phyloP scores from a whole-genome alignment of 805 yeast genomes.

The Metschnikowia bowlesiae region DNA sequence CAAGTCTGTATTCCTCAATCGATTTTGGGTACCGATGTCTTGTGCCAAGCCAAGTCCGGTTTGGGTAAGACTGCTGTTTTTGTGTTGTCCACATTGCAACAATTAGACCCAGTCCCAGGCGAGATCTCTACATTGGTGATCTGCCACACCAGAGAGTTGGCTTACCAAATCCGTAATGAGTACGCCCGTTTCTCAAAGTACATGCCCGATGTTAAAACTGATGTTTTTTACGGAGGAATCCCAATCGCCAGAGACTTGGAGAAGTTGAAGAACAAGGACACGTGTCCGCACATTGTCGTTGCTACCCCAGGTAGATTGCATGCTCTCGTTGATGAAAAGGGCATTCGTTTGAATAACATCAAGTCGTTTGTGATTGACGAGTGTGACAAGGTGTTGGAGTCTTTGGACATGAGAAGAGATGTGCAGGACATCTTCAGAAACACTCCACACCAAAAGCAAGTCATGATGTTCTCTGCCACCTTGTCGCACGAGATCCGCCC shows the following conservation, averaged over 20 bases:
- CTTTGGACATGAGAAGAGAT: slow-evolving; percentile 92
- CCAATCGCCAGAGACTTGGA: slow-evolving; percentile 82
- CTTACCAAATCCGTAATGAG: slow-evolving; percentile 96
- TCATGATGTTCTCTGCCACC: slow-evolving; percentile 99
- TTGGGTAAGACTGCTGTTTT: slow-evolving; percentile 98
- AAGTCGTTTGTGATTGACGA: slow-evolving; percentile 96
- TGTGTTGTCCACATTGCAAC: slow-evolving; percentile 92
- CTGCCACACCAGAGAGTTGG: slow-evolving; percentile 98
- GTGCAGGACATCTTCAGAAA: slow-evolving; percentile 97
- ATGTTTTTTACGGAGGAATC: slow-evolving; percentile 96
- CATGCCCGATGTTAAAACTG: slow-evolving; percentile 96
- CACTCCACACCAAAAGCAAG: slow-evolving; percentile 98
- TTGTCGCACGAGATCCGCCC: slow-evolving; percentile 92
- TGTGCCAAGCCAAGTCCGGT: slow-evolving; percentile 99
- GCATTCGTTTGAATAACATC: slow-evolving; percentile 78
- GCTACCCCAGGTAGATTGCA: slow-evolving; percentile 98
- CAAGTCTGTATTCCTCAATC: slow-evolving; percentile 98
- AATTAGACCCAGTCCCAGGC: slow-evolving; percentile 95
- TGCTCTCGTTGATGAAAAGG: slow-evolving; percentile 89
- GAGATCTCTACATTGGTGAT: slow-evolving; percentile 91
- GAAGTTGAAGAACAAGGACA: slow-evolving; percentile 82
- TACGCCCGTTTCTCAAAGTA: slow-evolving; percentile 96
- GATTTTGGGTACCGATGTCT: slow-evolving; percentile 93
- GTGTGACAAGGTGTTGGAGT: slow-evolving; percentile 96
- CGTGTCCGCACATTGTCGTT: slow-evolving; percentile 93